phyloP scores from a whole-genome alignment of 2,329 filamentous ascomycete species.

The Paraphoma chrysanthemicola region DNA sequence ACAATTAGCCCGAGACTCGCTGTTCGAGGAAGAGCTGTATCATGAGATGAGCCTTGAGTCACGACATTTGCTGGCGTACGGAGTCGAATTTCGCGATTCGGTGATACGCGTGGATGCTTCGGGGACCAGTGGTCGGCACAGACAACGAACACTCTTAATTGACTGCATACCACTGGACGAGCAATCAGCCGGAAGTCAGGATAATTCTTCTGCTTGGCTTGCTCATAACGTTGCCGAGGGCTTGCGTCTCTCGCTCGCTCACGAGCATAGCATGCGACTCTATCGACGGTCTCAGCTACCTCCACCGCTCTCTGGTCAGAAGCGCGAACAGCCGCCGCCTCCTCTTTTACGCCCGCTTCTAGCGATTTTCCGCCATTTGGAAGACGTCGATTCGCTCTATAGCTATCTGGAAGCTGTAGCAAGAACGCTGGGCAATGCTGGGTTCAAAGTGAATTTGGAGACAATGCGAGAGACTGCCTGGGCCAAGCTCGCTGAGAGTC shows the following conservation, averaged over 20 bases:
- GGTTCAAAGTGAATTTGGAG: conserved; percentile 34
- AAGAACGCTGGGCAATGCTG: conserved; percentile 34
- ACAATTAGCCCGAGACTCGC: conserved; percentile 76
- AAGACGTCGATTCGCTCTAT: conserved; percentile 46
- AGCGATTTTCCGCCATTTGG: conserved; percentile 59
- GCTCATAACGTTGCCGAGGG: conserved; percentile 72
- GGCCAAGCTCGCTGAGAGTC: conserved; percentile 32
- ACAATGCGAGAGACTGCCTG: conserved; percentile 36
- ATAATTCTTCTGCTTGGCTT: conserved; percentile 51
- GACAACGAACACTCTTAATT: conserved; percentile 68
- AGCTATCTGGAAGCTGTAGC: conserved; percentile 35
- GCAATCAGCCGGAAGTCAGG: conserved; percentile 28
- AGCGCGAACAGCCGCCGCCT: conserved; percentile 59
- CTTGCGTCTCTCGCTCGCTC: conserved; percentile 77
- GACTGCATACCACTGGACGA: conserved; percentile 71
- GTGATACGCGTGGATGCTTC: conserved; percentile 45
- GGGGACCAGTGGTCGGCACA: conserved; percentile 9
- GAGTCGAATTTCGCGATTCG: conserved; percentile 67
- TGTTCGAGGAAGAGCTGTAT: conserved; percentile 87
- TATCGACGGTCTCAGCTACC: conserved; percentile 71
- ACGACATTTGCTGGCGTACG: conserved; percentile 72
- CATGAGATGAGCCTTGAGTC: conserved; percentile 87
- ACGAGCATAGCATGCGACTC: conserved; percentile 80
- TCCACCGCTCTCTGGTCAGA: conserved; percentile 60
- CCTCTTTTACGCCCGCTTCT: conserved; percentile 67